phyloP scores from a whole-genome alignment of 176 grass and related monocot species.

The Phragmites australis region DNA sequence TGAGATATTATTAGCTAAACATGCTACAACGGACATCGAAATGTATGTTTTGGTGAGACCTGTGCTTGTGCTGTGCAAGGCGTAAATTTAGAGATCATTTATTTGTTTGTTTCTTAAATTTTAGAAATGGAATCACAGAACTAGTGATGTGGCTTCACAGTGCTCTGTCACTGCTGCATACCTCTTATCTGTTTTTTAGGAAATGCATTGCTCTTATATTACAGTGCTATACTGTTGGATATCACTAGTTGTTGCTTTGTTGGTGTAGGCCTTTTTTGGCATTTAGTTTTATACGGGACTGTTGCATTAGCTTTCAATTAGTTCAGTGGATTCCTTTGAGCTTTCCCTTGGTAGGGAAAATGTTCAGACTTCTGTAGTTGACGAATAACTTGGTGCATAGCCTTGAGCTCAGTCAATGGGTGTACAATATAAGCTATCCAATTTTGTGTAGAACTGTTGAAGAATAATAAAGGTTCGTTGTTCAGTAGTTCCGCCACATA shows the following conservation, averaged over 20 bases:
- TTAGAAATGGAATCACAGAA: not conserved
- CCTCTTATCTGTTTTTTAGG: too few relatives aligned
- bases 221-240: not conserved
- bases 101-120: not conserved
- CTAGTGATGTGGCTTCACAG: not conserved
- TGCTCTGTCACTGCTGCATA: not conserved
- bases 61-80: not conserved
- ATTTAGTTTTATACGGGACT: not conserved
- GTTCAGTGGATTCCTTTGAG: not conserved
- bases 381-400: not conserved
- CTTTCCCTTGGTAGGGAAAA: not conserved
- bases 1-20: not conserved
- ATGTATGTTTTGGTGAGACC: not conserved
- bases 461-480: not conserved
- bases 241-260: not conserved
- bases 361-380: not conserved
- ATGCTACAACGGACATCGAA: not conserved
- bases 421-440: not conserved
- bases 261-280: not conserved
- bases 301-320: not conserved
- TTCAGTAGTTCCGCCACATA: not conserved
- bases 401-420: not conserved
- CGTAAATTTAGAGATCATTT: not conserved
- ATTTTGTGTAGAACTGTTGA: not conserved
- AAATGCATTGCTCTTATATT: not conserved